A percentile compares a stretch with the other conserved stretches of the same genome.
Conservation (phyloP, 345 rosid species). For the Sisymbrium irio region DNA sequence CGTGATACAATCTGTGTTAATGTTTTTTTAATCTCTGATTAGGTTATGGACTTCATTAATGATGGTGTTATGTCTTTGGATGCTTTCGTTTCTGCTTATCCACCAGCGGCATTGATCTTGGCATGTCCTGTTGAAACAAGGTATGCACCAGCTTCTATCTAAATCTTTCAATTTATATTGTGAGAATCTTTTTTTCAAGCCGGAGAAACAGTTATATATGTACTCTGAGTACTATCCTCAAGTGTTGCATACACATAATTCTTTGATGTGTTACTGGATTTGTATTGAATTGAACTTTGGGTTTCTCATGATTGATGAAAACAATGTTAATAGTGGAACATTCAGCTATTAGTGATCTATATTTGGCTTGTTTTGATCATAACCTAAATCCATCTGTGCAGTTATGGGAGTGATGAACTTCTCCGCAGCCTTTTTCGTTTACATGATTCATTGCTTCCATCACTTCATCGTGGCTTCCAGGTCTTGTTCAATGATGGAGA, state of each 20-base stretch:
- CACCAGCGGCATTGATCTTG: conserved; percentile 64
- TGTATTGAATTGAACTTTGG: background rate
- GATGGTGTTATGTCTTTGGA: conserved; percentile 92
- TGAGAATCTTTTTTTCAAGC: background rate
- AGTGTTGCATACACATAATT: conserved; percentile 2
- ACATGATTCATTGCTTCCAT: conserved; percentile 86
- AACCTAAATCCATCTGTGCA: conserved; percentile 39
- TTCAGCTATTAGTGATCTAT: background rate
- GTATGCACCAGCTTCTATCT: conserved; percentile 35
- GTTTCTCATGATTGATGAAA: conserved; percentile 15
- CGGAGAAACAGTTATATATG: background rate
- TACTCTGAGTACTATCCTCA: background rate
- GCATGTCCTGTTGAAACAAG: conserved; percentile 72
- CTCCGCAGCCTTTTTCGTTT: conserved; percentile 58
- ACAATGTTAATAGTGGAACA: background rate
- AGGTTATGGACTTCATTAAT: conserved; percentile 98
- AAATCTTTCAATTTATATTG: conserved; percentile 9
- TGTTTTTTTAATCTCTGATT: background rate
- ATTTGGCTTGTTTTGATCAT: background rate
- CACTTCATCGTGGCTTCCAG: conserved; percentile 60
- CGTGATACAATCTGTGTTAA: background rate
- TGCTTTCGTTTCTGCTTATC: conserved; percentile 65
- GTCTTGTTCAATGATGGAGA: conserved; percentile 46
- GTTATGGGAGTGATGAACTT: conserved; percentile 80
- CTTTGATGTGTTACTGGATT: background rate